Percentiles rank a stretch among this genome's conserved stretches.
Conservation (phyloP, 2,329 filamentous ascomycete genomes). For the Pezicula carpinea region DNA sequence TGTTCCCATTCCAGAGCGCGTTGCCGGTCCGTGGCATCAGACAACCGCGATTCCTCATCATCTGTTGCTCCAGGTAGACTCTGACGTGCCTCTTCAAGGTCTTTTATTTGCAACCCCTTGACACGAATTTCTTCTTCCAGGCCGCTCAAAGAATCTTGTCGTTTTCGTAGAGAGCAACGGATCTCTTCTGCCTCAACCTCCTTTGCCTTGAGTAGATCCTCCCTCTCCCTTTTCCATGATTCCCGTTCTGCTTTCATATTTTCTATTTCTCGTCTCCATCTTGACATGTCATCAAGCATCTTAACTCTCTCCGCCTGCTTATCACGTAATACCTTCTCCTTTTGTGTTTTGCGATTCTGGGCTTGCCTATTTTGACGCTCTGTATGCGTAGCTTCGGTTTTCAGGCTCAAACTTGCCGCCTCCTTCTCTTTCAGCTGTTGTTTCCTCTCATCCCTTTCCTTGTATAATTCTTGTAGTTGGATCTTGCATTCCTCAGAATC, state of each 20-base stretch:
- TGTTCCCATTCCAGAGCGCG: slow-evolving; percentile 28
- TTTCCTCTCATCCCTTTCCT: slow-evolving; percentile 75
- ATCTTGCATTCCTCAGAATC: slow-evolving; percentile 68
- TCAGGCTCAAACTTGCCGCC: slow-evolving; percentile 79
- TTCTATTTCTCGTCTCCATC: slow-evolving; percentile 61
- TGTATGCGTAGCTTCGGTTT: slow-evolving; percentile 72
- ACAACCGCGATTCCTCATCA: slow-evolving; percentile 39
- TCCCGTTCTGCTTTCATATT: slow-evolving; percentile 54
- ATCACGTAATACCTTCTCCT: slow-evolving; percentile 66
- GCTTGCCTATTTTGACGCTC: slow-evolving; percentile 78
- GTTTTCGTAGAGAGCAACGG: slow-evolving; percentile 48
- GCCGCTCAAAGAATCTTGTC: slow-evolving; percentile 50
- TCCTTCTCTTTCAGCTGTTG: slow-evolving; percentile 84
- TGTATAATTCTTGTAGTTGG: slow-evolving; percentile 63
- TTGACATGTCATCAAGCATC: slow-evolving; percentile 63
- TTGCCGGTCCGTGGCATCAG: slow-evolving; percentile 23
- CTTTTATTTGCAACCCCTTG: slow-evolving; percentile 66
- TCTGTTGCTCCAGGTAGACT: slow-evolving; percentile 57
- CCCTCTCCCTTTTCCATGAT: slow-evolving; percentile 49
- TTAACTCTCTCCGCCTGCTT: slow-evolving; percentile 66
- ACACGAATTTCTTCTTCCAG: slow-evolving; percentile 71
- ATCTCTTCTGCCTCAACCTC: slow-evolving; percentile 48
- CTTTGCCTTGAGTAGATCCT: slow-evolving; percentile 44
- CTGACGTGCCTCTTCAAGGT: slow-evolving; percentile 67
- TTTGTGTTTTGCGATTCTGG: slow-evolving; percentile 73